phyloP scores from a whole-genome alignment of 2,329 filamentous ascomycete genomes.

The Hypoxylon sp. region DNA sequence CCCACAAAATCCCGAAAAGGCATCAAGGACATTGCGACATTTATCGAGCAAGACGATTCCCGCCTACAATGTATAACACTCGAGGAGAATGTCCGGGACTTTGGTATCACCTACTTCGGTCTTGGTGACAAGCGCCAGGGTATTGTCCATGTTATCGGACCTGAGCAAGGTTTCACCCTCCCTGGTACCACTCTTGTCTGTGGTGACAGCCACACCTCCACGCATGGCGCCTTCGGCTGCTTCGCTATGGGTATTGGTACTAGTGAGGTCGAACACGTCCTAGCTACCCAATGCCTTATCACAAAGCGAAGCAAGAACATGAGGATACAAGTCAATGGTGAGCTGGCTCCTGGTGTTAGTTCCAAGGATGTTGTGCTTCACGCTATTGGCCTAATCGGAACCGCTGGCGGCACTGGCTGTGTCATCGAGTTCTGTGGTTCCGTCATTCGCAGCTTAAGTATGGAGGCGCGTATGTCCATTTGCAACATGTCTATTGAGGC shows the following conservation, averaged over 20 bases:
- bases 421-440: constrained; percentile 99
- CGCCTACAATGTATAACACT: constrained; percentile 93
- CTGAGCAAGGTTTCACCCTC: constrained; percentile 97
- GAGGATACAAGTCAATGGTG: constrained; percentile 93
- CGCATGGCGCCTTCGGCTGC: constrained; percentile 94
- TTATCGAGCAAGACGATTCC: constrained; percentile 95
- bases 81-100: constrained; percentile 96
- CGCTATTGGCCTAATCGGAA: constrained; percentile 92
- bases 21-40: constrained; percentile 91
- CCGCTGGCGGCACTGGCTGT: constrained; percentile 90
- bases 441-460: constrained; percentile 86
- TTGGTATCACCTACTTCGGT: constrained; percentile 96
- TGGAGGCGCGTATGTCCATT: constrained; percentile 98
- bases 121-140: constrained; percentile 96
- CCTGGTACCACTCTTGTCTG: constrained; percentile 97
- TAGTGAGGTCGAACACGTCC: constrained; percentile 97
- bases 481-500: constrained; percentile 99
- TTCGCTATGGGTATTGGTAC: constrained; percentile 98
- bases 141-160: constrained; percentile 98
- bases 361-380: constrained; percentile 96
- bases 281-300: constrained; percentile 94
- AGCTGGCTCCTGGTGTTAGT: constrained; percentile 88
- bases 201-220: constrained; percentile 97
- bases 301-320: constrained; percentile 98
- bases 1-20: constrained; percentile 90